phyloP scores from a whole-genome alignment of 164 flowering plant species.

The Kingdonia uniflora region DNA sequence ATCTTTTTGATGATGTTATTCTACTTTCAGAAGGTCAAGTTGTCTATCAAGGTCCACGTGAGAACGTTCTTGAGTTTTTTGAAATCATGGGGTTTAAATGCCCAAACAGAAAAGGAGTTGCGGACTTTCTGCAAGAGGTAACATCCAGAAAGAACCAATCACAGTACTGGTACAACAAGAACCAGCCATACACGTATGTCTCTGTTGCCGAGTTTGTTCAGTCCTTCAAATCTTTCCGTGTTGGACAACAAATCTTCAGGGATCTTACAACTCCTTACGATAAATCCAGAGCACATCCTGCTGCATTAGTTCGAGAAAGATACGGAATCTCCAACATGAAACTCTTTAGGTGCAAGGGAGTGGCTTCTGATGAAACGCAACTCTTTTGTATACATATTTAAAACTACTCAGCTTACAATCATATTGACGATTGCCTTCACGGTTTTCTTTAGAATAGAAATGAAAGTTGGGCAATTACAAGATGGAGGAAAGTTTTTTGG shows the following conservation, averaged over 20 bases:
- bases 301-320: constrained; percentile 37
- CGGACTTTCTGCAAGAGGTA: constrained; percentile 61
- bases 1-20: constrained; percentile 47
- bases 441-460: constrained; percentile 43
- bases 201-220: constrained; percentile 32
- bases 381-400: constrained; percentile 44
- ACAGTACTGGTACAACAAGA: constrained; percentile 42
- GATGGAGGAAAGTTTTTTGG: constrained; percentile 47
- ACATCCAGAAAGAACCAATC: constrained; percentile 55
- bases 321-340: constrained; percentile 45
- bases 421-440: constrained; percentile 41
- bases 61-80: constrained; percentile 38
- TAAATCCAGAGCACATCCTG: constrained; percentile 35
- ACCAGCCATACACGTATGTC: constrained; percentile 25
- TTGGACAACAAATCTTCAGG: constrained; percentile 30
- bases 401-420: constrained; percentile 45
- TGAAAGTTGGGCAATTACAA: constrained; percentile 26
- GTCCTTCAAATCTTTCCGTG: constrained; percentile 21
- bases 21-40: constrained; percentile 49
- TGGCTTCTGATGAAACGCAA: constrained; percentile 49
- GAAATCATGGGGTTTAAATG: constrained; percentile 44
- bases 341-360: constrained; percentile 40
- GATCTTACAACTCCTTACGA: constrained; percentile 37
- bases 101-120: constrained; percentile 50
- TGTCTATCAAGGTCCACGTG: constrained; percentile 49